These are phyloP conservation scores for Turritis glabra DNA, from an alignment of 345 rosid species.

Conservation along the genomic window DNA sequence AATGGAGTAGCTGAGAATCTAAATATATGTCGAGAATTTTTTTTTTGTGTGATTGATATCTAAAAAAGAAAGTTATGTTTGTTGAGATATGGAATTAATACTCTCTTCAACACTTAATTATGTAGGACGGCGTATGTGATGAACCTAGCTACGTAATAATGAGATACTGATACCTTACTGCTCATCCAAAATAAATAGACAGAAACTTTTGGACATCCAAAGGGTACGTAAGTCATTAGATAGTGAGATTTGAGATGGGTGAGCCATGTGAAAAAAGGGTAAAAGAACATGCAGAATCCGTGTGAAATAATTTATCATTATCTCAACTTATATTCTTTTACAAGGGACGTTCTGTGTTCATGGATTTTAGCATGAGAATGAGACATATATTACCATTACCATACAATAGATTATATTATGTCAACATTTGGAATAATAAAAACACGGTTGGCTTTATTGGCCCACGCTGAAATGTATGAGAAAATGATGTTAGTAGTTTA, in stretches of 20 bases:
- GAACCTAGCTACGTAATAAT: conserved; percentile 20
- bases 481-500: conserved; percentile 35
- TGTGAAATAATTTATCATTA: conserved; percentile 52
- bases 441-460: conserved; percentile 30
- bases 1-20: background rate
- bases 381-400: conserved; percentile 4
- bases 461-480: conserved; percentile 40
- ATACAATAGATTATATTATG: background rate
- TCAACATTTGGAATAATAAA: conserved; percentile 26
- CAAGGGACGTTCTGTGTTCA: conserved; percentile 11
- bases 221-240: conserved; percentile 3
- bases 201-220: background rate
- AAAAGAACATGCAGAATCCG: conserved; percentile 57
- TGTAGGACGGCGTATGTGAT: background rate
- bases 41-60: background rate
- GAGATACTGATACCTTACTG: conserved; percentile 16
- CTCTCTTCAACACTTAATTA: background rate
- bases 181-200: background rate
- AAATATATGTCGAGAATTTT: no score
- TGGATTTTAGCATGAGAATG: conserved; percentile 37
- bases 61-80: background rate
- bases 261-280: conserved; percentile 63
- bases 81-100: background rate
- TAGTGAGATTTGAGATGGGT: conserved; percentile 28
- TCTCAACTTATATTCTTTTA: background rate